A percentile compares a stretch with the other conserved stretches of the same genome.
Evolutionary conservation across 495 filamentous ascomycete species (phyloP).

Genomic region (Penicillium flavigenum): DNA sequence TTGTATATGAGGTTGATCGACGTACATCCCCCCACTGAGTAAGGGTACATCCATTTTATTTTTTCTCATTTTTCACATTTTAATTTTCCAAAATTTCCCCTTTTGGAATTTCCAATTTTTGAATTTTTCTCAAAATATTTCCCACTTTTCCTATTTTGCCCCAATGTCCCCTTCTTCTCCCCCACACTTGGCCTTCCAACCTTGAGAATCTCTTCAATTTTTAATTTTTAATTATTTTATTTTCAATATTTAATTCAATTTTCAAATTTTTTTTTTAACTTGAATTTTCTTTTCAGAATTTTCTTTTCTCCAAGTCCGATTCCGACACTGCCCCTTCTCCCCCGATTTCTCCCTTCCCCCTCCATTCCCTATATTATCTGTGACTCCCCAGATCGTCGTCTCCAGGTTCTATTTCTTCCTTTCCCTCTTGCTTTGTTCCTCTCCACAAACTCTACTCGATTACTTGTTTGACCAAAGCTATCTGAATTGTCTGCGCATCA

Average conservation of each 20-base stretch:
- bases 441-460: constrained; percentile 26
- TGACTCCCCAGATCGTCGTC: constrained; percentile 39
- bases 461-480: neutral
- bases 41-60: constrained; percentile 16
- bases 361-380: constrained; percentile 46
- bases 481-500: constrained; percentile 4
- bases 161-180: constrained; percentile 21
- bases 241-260: constrained; percentile 10
- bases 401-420: constrained; percentile 28
- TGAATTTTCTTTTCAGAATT: constrained; percentile 16
- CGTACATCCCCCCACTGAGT: neutral
- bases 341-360: constrained; percentile 42
- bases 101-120: constrained; percentile 8
- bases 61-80: constrained; percentile 22
- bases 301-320: constrained; percentile 33
- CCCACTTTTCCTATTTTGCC: constrained; percentile 11
- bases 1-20: constrained; percentile 2
- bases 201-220: constrained; percentile 5
- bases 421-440: constrained; percentile 28
- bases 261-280: neutral
- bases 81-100: constrained; percentile 16
- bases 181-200: constrained; percentile 1
- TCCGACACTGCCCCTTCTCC: constrained; percentile 33
- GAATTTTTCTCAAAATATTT: constrained; percentile 7
- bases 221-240: constrained; percentile 16